A percentile compares a stretch with the other conserved stretches of the same genome.
Conservation (phyloP, 1,284 basidiomycete genomes). For the Ganoderma leucocontextum region DNA sequence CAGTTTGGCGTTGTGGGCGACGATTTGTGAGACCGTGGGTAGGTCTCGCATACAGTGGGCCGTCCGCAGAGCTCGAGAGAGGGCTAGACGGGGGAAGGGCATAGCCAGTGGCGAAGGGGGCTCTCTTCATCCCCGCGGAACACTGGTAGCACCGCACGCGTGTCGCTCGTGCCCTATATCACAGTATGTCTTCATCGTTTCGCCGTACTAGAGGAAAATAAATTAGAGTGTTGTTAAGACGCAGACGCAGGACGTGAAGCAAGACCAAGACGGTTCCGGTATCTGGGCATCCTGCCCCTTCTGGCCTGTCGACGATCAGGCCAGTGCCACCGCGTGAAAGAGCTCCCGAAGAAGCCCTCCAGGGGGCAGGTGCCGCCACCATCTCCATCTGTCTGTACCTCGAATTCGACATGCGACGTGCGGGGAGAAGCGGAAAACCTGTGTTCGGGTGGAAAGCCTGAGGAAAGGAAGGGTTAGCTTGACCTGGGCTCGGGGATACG, state of each 20-base stretch:
- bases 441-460: not conserved
- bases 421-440: not conserved
- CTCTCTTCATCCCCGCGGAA: not conserved
- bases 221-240: not conserved
- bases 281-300: not conserved
- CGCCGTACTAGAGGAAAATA: not conserved
- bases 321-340: not conserved
- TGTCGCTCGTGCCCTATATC: not conserved
- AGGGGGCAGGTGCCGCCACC: not conserved
- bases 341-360: not conserved
- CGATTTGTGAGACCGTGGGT: slow-evolving; percentile 11
- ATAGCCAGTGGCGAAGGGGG: not conserved
- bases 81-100: not conserved
- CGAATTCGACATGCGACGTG: not conserved
- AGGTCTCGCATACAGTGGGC: not conserved
- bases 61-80: not conserved
- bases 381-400: not conserved
- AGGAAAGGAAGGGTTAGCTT: not conserved
- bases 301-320: slow-evolving; percentile 4
- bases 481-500: not conserved
- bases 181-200: not conserved
- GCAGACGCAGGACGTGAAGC: not conserved
- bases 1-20: slow-evolving; percentile 18
- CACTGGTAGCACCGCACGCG: not conserved
- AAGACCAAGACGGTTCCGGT: not conserved